Base-by-base conservation (phyloP, 2,329 filamentous ascomycete genomes). In the Colletotrichum lupini region DNA sequence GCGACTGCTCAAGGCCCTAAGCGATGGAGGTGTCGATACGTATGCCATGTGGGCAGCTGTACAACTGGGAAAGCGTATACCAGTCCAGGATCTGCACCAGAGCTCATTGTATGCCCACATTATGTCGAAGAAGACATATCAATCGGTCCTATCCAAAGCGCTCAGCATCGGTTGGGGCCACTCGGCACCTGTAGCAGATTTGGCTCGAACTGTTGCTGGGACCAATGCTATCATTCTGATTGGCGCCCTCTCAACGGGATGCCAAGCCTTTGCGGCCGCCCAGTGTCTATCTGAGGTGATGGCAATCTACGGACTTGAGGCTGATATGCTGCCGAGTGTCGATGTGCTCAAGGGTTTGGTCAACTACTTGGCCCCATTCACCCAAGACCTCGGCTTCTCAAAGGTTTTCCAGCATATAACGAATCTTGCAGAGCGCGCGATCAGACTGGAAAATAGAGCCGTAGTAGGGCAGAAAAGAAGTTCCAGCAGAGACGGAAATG, bases 161-260 rank as follows among this genome's bases (percentile, higher is more conserved):
- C 14, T 67, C 19, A 61, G 53, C 8, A 56, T 61, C 5, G 62
- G 61, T 0, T 61, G 68, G 56, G 68, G 68, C 1, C 68, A 61
- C 16, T 55, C 61, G 1, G 16, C 28, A 0, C 68, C 61, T 0
- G 61, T 70, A 0, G 55, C 58, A 0, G 55, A 66, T 7, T 4
- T 66, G n/a, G 64, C 68, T 2, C 55, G 61, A 2, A 66, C 61
- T 0, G 28, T 57, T 4, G 68, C 61, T 8, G 61, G 68, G 1
- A 14, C 61, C 5, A 66, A 70, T 22, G 61, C 61, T 1, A 6
- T 70, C 2, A 24, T 70, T 12, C 7, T 70, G 1, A 9, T 67
- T 0, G 68, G 61, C 0, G 68, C 61, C 1, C 12, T 60, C 2
- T 2, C 3, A 1, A 46, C 55, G 1, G 55, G 42, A 0, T 2